A percentile compares a stretch with the other conserved stretches of the same genome.
phyloP scores from a whole-genome alignment of 78 protist species.

The Cyanophora paradoxa region DNA sequence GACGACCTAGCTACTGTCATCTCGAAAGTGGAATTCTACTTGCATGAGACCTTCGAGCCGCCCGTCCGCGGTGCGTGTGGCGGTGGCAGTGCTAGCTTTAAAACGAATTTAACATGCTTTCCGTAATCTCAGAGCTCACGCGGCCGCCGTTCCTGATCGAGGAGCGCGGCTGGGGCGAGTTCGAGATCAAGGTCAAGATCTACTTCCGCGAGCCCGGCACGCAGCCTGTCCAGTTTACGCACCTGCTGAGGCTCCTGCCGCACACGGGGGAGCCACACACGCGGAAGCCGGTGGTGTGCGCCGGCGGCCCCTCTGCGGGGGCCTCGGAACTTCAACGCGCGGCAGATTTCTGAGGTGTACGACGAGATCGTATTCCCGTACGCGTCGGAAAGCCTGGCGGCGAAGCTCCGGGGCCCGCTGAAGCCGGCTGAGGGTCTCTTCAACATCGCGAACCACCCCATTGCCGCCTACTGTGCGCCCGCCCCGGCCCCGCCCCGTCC shows the following conservation, averaged over 20 bases:
- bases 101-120: too few species aligned
- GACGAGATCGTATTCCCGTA: not conserved
- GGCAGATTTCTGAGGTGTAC: not conserved
- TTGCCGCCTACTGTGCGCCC: too few species aligned
- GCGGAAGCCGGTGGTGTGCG: not conserved
- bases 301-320: too few species aligned
- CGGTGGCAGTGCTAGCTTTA: not conserved
- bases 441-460: too few species aligned
- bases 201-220: not conserved
- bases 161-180: conserved; percentile 17
- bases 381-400: not conserved
- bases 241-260: not conserved
- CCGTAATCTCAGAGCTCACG: not conserved
- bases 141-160: not conserved
- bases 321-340: too few species aligned
- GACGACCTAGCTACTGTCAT: not conserved
- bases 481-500: too few species aligned
- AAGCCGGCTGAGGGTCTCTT: too few species aligned
- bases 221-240: not conserved
- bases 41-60: not conserved
- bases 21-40: not conserved
- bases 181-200: not conserved
- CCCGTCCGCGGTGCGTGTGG: not conserved
- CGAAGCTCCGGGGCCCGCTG: too few species aligned
- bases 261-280: not conserved